Percentiles rank a stretch among this genome's conserved stretches.
Conservation (phyloP, 345 rosid species). For the Ceriops decandra region DNA sequence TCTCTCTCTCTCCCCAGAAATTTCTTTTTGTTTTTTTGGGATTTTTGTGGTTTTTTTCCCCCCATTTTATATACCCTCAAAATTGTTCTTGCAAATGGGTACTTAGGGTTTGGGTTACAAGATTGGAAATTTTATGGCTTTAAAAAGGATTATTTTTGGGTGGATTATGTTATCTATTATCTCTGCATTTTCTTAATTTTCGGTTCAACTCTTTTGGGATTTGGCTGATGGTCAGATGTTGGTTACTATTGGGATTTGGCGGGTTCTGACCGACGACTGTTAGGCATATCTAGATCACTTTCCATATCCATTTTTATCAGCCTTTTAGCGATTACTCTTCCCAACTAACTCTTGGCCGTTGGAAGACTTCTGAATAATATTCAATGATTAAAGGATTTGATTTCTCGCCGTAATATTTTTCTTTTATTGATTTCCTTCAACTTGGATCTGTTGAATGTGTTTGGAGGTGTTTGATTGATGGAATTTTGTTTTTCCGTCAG, state of each 20-base stretch:
- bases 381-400: neutral
- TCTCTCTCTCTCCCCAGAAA: too few species aligned
- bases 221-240: neutral
- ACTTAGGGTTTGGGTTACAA: neutral
- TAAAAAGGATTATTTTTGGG: neutral
- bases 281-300: too few species aligned
- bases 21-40: neutral
- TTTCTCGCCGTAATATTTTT: neutral
- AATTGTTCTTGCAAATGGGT: neutral
- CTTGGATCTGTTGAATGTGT: neutral
- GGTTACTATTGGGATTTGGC: too few species aligned
- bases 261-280: too few species aligned
- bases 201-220: neutral
- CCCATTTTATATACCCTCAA: neutral
- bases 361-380: slow-evolving; percentile 1
- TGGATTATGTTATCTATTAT: neutral
- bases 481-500: neutral
- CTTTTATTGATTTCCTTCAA: neutral
- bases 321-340: too few species aligned
- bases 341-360: too few species aligned
- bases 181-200: neutral
- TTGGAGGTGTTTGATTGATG: neutral
- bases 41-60: neutral
- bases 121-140: neutral
- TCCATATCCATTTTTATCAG: too few species aligned